Evolutionary conservation across 345 rosid species (phyloP).

Genomic region (Syzygium aromaticum): DNA sequence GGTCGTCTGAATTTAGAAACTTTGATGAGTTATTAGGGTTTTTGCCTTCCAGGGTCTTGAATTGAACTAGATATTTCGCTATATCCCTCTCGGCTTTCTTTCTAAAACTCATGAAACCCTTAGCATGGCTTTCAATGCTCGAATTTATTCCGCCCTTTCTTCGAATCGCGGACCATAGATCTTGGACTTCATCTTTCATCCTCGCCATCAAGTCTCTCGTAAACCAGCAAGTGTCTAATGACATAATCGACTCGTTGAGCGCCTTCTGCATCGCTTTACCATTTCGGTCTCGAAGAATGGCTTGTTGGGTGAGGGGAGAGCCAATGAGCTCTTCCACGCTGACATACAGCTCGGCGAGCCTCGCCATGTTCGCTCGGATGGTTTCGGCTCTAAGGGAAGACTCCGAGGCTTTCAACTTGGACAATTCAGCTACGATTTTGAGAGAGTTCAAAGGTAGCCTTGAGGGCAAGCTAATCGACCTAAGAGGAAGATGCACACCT

Average conservation of each 20-base stretch:
- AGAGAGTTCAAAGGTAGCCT: slow-evolving; percentile 17
- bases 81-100: slow-evolving; percentile 44
- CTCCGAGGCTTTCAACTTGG: slow-evolving; percentile 8
- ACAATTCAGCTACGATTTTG: slow-evolving; percentile 12
- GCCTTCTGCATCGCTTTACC: slow-evolving; percentile 17
- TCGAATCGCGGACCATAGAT: slow-evolving; percentile 31
- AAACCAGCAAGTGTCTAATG: slow-evolving; percentile 28
- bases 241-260: slow-evolving; percentile 24
- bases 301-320: slow-evolving; percentile 22
- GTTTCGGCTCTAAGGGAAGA: slow-evolving; percentile 1
- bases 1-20: slow-evolving; percentile 3
- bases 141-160: slow-evolving; percentile 19
- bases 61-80: slow-evolving; percentile 21
- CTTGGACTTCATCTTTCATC: slow-evolving; percentile 29
- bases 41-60: slow-evolving; percentile 30
- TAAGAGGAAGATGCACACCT: slow-evolving; percentile 15
- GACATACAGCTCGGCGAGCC: slow-evolving; percentile 25
- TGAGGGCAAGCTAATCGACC: slow-evolving; percentile 47
- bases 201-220: slow-evolving; percentile 28
- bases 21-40: neutral
- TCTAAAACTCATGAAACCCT: slow-evolving; percentile 45
- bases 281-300: slow-evolving; percentile 10
- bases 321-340: slow-evolving; percentile 22
- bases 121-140: slow-evolving; percentile 22
- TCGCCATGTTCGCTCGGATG: slow-evolving; percentile 17